Evolutionary conservation across 257 asterid genomes (phyloP).

Genomic region (Cynanchum wilfordii): DNA sequence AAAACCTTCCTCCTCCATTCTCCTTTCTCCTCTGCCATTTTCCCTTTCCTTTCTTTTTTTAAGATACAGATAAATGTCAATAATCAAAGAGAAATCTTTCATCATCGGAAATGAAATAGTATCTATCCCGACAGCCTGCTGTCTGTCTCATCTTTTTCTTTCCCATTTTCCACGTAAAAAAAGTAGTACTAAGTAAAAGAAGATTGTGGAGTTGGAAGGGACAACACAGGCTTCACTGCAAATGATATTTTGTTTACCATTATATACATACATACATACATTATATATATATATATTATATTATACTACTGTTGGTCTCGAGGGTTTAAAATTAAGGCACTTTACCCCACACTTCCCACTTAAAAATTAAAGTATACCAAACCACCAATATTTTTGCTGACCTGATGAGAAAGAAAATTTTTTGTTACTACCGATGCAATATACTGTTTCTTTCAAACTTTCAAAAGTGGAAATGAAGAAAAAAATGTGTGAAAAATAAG

Average conservation of each 20-base stretch:
- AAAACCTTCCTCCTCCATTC: background rate
- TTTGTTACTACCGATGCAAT: background rate
- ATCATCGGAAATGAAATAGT: background rate
- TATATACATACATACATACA: background rate
- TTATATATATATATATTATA: too few species aligned
- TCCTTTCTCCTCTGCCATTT: background rate
- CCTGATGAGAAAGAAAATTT: background rate
- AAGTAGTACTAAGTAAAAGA: background rate
- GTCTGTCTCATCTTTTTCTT: background rate
- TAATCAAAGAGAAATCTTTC: background rate
- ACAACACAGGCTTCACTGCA: background rate
- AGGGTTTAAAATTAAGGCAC: background rate
- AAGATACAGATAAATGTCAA: background rate
- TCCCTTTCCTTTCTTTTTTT: too few species aligned
- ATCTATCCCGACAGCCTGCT: background rate
- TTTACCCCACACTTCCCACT: background rate
- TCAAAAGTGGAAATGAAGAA: background rate
- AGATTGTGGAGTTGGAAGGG: background rate
- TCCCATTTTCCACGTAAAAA: constrained; percentile 10
- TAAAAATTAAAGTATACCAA: background rate
- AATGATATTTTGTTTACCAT: background rate
- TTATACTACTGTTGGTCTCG: background rate
- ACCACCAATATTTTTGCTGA: background rate
- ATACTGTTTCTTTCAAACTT: background rate
- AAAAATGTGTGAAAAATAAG: background rate